Evolutionary conservation across 352 stramenopile species (phyloP), one percentile per base, ranked within the genome.

Genomic region (Albugo laibachii): DNA sequence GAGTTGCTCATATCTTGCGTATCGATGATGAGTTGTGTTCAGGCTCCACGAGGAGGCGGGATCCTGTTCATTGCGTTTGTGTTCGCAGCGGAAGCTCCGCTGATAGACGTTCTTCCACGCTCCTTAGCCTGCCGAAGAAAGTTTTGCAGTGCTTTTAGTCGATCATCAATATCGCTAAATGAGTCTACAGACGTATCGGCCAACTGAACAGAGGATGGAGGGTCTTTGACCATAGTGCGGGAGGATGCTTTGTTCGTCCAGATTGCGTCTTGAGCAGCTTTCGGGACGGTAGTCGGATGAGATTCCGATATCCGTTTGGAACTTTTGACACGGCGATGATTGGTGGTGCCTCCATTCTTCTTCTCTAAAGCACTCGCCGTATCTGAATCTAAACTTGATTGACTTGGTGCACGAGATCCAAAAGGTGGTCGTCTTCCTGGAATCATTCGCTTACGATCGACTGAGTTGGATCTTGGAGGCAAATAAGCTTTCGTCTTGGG

Each of bases 161-260:
- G 66, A n/a, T 87, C 74, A 50, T 91, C 77, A 44, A 91, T 84
- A 45, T 91, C 75, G 37, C 71, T 85, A 50, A 89, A 86, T 36
- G 73, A 85, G 43, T 85, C 72, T 3, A 72, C 45, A 0, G 73
- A 83, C 10, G 67, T 83, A 41, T 83, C 71, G 10, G 56, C 58
- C 4, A 80, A 45, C 6, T 83, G 46, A 11, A 59, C 63, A 40
- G 55, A 50, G 16, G 3, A 3, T 19, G 38, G 8, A 3, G 38
- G 8, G 3, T 19, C 16, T 19, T 19, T 24, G 3, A 24, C 16
- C 16, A 24, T 8, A 24, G 20, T 8, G 16, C 38, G 38, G 8
- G 24, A 10, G 24, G 24, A 31, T 19, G 38, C 3, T 24, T 43
- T 43, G 3, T 24, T 43, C 16, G 38, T 43, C 16, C 20, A 24